phyloP scores from a whole-genome alignment of 108 stramenopile species.

The Cyclotella kingstonii region DNA sequence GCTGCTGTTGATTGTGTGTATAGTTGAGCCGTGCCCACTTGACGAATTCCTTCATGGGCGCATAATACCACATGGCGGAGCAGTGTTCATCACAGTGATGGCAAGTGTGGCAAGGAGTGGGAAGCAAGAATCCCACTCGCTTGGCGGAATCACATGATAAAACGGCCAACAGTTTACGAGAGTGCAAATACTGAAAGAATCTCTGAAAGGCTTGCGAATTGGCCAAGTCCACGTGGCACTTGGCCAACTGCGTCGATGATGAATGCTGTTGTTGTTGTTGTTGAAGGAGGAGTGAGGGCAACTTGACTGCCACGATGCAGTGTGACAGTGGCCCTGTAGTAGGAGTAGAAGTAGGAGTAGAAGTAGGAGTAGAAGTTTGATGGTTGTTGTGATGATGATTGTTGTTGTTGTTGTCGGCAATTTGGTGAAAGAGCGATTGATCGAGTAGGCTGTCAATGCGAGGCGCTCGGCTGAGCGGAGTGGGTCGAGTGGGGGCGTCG shows the following conservation, averaged over 20 bases:
- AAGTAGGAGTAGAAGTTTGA: too few relatives aligned
- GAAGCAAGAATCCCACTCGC: conserved; percentile 63
- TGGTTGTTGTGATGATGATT: not conserved
- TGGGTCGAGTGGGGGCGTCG: conserved; percentile 62
- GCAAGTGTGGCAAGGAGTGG: conserved; percentile 15
- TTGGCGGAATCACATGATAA: conserved; percentile 61
- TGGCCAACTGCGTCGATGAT: too few relatives aligned
- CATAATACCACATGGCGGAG: conserved; percentile 30
- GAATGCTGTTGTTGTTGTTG: conserved; percentile 8
- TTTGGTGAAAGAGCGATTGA: conserved; percentile 36
- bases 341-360: too few relatives aligned
- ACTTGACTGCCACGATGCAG: conserved; percentile 63
- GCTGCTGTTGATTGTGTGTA: conserved; percentile 26
- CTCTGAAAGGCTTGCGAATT: conserved; percentile 58
- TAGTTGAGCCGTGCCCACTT: conserved; percentile 42
- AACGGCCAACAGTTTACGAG: conserved; percentile 48
- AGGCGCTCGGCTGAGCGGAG: conserved; percentile 51
- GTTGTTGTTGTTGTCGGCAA: conserved; percentile 19
- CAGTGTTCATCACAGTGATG: conserved; percentile 8
- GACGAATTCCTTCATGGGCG: conserved; percentile 32
- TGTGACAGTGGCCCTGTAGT: conserved; percentile 2
- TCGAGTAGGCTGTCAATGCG: conserved; percentile 23
- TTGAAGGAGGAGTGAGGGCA: conserved; percentile 32
- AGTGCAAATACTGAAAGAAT: conserved; percentile 47
- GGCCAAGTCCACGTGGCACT: conserved; percentile 29